Evolutionary conservation across 2,329 filamentous ascomycete species (phyloP), one percentile per base, ranked within the genome.

Genomic region (Aspergillus cejpii): DNA sequence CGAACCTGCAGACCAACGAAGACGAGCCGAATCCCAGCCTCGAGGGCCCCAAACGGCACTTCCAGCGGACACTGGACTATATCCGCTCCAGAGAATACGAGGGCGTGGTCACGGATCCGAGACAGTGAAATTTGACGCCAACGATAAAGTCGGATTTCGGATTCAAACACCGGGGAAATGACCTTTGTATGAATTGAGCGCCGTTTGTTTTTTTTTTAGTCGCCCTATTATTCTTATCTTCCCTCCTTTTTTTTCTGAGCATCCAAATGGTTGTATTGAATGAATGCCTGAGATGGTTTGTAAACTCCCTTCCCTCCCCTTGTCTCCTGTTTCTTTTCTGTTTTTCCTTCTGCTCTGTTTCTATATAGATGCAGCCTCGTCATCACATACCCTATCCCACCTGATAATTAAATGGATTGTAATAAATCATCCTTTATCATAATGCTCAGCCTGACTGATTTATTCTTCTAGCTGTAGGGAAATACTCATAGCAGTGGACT

Each of bases 81-180:
- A 97, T 98, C 60, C 80, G 81, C 51, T 85, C 85, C 50, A 81
- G 94, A 62, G 89, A 94, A 59, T 97, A 94, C 60, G 92, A 97
- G 62, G 92, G 91, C 1, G 81, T 98, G 31, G 81, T 96, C 47
- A 79, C 87, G 44, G 79, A 84, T 53, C 59, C 77, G 36, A 79
- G 79, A 55, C 72, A 64, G 54, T 66, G 50, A 58, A 37, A 33
- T 21, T 33, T 29, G n/a, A n/a, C n/a, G n/a, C n/a, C n/a, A n/a
- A n/a, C n/a, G n/a, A n/a, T n/a, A n/a, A n/a, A n/a, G n/a, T n/a
- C n/a, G n/a, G n/a, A n/a, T n/a, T n/a, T n/a, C n/a, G n/a, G n/a
- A n/a, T n/a, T n/a, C n/a, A n/a, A n/a, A n/a, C n/a, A n/a, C n/a
- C n/a, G n/a, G n/a, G n/a, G n/a, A n/a, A n/a, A 49, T 39, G 47